Base-by-base conservation (phyloP, 2,329 filamentous ascomycete genomes). In the Botrytis squamosa region DNA sequence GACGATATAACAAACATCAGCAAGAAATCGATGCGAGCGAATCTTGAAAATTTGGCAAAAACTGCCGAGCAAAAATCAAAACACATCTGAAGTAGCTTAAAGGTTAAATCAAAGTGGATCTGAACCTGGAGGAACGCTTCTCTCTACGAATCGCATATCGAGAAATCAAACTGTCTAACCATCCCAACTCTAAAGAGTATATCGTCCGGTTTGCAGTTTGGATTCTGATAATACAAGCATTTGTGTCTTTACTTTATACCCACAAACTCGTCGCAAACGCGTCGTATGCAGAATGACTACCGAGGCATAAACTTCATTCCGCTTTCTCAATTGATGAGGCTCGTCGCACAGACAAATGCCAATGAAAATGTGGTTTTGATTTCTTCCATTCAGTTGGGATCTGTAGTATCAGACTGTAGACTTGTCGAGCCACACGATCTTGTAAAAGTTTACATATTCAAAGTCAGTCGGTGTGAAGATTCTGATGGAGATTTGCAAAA, bases 261-360 rank as follows among this genome's bases (percentile, higher is more conserved):
- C 52, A 29, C 52, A 55, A 55, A 18, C 52, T 29, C 1, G 9
- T 42, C 38, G n/a, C 25, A 44, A 64, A 18, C 25, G 44, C 16
- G 38, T 29, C 12, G 62, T 29, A 1, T 8, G 9, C 46, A 22
- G 25, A 38, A 55, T 52, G 33, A 52, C 33, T 10, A 55, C 22
- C 22, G 46, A 55, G 16, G 46, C 44, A 55, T 67, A 7, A 16
- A 67, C 4, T 7, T 22, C 40, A 40, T 40, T 10, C 4, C 33
- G 22, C 14, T 38, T 42, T 66, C 38, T 49, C 44, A n/a, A 44
- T n/a, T 10, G 44, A 52, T 18, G 64, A 38, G 64, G 44, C 44
- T 67, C 14, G 4, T 67, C 44, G 64, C 64, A 67, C 64, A 67
- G 65, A 67, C 65, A 67, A 55, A 52, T 33, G 33, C 25, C 22